Conservation (phyloP, 192 early-diverging fungal genomes). For the Fimicolochytrium jonesii region DNA sequence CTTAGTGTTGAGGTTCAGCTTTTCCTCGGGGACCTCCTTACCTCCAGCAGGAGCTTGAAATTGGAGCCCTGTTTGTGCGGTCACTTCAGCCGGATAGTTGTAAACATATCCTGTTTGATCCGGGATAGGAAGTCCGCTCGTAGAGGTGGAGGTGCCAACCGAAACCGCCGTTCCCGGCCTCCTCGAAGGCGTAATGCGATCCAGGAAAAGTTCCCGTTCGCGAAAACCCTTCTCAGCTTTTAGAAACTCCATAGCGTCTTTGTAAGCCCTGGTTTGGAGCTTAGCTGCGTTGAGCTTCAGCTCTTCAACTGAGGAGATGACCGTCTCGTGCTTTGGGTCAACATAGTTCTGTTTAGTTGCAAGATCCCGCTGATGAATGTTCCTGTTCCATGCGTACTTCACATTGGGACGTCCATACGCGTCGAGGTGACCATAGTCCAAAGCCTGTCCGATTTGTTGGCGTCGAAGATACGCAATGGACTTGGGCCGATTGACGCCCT, state of each 20-base stretch:
- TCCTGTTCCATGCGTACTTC: slow-evolving; percentile 2
- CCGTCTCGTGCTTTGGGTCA: neutral
- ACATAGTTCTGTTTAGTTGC: neutral
- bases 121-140: neutral
- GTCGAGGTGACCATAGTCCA: neutral
- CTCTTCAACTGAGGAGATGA: neutral
- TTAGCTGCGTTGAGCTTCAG: neutral
- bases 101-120: slow-evolving; percentile 4
- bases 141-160: neutral
- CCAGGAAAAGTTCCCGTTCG: neutral
- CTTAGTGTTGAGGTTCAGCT: no score
- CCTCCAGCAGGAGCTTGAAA: slow-evolving; percentile 15
- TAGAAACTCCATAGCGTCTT: slow-evolving; percentile 8
- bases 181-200: neutral
- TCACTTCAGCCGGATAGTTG: neutral
- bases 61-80: slow-evolving; percentile 1
- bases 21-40: no score
- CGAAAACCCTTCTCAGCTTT: slow-evolving; percentile 9
- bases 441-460: neutral
- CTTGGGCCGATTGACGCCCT: neutral
- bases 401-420: neutral
- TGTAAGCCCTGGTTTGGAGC: slow-evolving; percentile 4
- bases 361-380: slow-evolving; percentile 1
- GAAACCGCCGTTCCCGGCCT: neutral
- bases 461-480: neutral